Conservation (phyloP, 2,329 filamentous ascomycete species). For the Fusarium kyushuense region DNA sequence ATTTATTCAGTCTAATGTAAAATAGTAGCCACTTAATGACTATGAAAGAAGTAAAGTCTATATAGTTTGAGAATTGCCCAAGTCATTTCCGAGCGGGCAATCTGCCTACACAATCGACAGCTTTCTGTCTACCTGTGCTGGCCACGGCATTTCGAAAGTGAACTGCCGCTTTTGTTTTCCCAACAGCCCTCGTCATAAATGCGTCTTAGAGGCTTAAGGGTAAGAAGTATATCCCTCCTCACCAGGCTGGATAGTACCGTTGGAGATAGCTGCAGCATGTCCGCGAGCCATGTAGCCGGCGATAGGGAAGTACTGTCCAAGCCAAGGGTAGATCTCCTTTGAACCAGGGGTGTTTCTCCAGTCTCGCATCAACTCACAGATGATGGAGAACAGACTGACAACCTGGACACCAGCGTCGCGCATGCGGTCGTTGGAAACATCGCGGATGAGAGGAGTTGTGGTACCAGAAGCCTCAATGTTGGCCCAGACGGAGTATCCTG, state of each 20-base stretch:
- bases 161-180: too few relatives aligned
- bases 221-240: constrained; percentile 53
- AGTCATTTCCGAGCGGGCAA: too few relatives aligned
- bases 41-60: constrained; percentile 17
- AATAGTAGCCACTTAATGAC: background rate
- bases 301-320: constrained; percentile 73
- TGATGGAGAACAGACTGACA: constrained; percentile 71
- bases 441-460: constrained; percentile 69
- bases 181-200: background rate
- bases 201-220: background rate
- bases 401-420: constrained; percentile 73
- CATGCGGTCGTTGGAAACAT: constrained; percentile 76
- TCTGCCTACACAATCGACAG: too few relatives aligned
- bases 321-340: constrained; percentile 69
- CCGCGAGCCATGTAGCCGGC: constrained; percentile 73
- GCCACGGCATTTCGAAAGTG: background rate
- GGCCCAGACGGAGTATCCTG: constrained; percentile 79
- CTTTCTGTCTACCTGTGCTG: background rate
- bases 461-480: constrained; percentile 80
- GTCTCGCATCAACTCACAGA: constrained; percentile 77
- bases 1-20: background rate
- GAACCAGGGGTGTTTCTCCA: constrained; percentile 70
- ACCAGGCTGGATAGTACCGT: constrained; percentile 69
- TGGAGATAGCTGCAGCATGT: constrained; percentile 70
- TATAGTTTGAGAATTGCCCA: background rate